These are phyloP conservation scores for Cladorrhinum sp. DNA, from an alignment of 2,329 filamentous ascomycete species.

Conservation along the genomic window DNA sequence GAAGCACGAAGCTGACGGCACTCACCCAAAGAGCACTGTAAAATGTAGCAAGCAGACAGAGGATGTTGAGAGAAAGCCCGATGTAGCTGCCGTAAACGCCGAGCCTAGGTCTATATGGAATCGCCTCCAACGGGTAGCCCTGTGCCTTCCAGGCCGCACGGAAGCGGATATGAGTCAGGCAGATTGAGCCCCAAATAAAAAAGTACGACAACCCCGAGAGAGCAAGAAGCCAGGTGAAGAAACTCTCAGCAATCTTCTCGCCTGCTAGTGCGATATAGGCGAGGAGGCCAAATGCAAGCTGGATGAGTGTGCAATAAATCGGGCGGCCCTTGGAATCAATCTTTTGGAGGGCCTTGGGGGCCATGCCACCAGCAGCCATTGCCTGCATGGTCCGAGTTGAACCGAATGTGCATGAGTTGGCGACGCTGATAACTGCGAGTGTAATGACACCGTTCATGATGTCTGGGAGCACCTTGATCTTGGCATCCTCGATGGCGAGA, in stretches of 20 bases:
- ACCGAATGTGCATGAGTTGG: conserved; percentile 50
- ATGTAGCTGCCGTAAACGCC: conserved; percentile 68
- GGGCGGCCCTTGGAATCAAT: conserved; percentile 62
- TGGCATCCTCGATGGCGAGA: conserved; percentile 49
- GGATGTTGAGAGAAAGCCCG: conserved; percentile 61
- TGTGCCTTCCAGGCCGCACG: conserved; percentile 58
- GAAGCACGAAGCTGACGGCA: neutral
- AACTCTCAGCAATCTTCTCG: conserved; percentile 34
- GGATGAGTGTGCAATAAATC: conserved; percentile 50
- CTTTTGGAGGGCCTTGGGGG: conserved; percentile 55
- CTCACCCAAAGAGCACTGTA: conserved; percentile 62
- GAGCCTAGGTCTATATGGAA: conserved; percentile 45
- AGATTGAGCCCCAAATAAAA: conserved; percentile 73
- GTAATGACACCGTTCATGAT: conserved; percentile 55
- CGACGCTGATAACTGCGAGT: conserved; percentile 50
- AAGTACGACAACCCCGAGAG: conserved; percentile 71
- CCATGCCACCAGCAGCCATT: conserved; percentile 48
- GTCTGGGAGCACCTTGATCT: conserved; percentile 48
- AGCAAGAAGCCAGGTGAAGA: conserved; percentile 66
- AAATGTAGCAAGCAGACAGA: conserved; percentile 70
- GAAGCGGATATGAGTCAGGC: conserved; percentile 64
- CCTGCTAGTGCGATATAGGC: conserved; percentile 53
- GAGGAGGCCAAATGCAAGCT: conserved; percentile 56
- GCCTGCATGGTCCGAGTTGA: conserved; percentile 52
- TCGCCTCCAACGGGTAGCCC: conserved; percentile 49